Evolutionary conservation across 202 grass and related monocot genomes (phyloP), one percentile per base, ranked within the genome.

Genomic region (Carex arenaria): DNA sequence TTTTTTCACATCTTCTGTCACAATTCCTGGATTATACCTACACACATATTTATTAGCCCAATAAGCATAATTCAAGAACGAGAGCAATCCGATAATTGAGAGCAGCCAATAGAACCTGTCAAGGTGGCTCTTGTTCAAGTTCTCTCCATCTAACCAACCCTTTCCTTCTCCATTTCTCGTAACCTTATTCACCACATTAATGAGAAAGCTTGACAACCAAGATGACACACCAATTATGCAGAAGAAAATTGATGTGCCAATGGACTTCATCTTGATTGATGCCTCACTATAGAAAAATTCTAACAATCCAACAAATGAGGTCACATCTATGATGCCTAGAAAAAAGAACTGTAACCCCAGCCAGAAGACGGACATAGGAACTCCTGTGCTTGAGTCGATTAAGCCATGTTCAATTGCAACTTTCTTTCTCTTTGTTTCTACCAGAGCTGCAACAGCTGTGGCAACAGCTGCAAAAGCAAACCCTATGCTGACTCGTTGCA

Each of bases 261-360:
- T 83, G 4, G 92, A 92, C 76, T 92, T 94, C 92, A 94, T 94
- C 18, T 90, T 86, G 20, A 4, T 67, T 12, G 92, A 85, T 15
- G 72, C 84, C 81, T 94, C 92, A 36, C 87, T 81, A 51, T 90
- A 91, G 43, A 90, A 94, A 86, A 94, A 91, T 74, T 94, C 92
- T 12, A 94, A 82, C 22, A 94, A 77, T 15, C 92, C 92, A 1
- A 94, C 92, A 36, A 94, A 94, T 0, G 92, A 91, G 55, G 92
- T 94, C 38, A 92, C 90, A 53, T 94, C 86, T 7, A 90, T 77
- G 5, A 94, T 64, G 1, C 92, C 92, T 8, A 92, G 53, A 36
- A 90, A 84, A 77, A 92, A 92, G 82, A 90, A 94, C 20, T 94
- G 92, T n/a, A 80, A 6, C 1, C 84, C 64, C 4, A 94, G 62